Evolutionary conservation across 2,329 filamentous ascomycete species (phyloP).

Genomic region (Cladophialophora carrionii): DNA sequence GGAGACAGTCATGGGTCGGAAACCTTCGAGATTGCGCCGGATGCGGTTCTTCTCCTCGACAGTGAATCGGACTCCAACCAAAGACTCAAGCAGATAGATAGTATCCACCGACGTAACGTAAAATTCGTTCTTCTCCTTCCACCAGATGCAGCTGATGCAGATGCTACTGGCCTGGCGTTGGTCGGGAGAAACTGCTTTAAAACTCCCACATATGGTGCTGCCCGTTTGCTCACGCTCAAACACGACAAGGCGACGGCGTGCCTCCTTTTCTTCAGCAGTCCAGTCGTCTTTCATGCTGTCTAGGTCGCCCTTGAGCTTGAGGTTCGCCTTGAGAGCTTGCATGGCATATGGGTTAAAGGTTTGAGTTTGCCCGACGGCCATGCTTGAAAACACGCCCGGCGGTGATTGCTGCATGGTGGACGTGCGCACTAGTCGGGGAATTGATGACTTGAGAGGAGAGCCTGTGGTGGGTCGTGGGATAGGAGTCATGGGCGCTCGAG

Average conservation of each 20-base stretch:
- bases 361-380: conserved; percentile 46
- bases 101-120: conserved; percentile 97
- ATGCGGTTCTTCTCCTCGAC: conserved; percentile 99
- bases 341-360: conserved; percentile 76
- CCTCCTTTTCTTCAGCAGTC: conserved; percentile 77
- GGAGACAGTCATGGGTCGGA: conserved; percentile 87
- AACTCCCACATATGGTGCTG: conserved; percentile 77
- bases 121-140: conserved; percentile 87
- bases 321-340: conserved; percentile 75
- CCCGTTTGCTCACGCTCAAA: conserved; percentile 83
- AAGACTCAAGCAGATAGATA: conserved; percentile 88
- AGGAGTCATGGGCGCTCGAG: conserved; percentile 48
- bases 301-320: conserved; percentile 85
- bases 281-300: conserved; percentile 81
- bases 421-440: conserved; percentile 68
- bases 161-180: conserved; percentile 82
- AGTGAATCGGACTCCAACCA: conserved; percentile 83
- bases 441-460: conserved; percentile 52
- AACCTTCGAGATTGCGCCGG: conserved; percentile 90
- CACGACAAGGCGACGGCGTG: conserved; percentile 80
- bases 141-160: conserved; percentile 96
- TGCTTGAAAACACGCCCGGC: conserved; percentile 51
- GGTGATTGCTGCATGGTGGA: conserved; percentile 65
- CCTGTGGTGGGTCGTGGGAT: conserved; percentile 46
- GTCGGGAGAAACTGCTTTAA: conserved; percentile 75